Base-by-base conservation (phyloP, 1,139 yeast species). In the Debaryomyces singareniensis region DNA sequence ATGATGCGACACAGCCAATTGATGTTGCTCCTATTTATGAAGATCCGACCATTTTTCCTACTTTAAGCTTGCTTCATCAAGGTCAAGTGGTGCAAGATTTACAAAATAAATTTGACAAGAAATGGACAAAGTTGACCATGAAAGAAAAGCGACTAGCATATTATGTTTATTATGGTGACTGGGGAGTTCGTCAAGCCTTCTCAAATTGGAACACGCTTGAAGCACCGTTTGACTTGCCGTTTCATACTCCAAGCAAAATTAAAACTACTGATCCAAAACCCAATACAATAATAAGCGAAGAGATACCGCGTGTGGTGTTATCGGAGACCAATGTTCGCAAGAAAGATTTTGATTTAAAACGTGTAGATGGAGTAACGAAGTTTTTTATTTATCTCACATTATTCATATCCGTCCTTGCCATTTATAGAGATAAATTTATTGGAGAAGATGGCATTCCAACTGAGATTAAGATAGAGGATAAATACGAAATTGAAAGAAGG, bases 141-240 rank as follows among this genome's bases (percentile, higher is more conserved):
- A 58, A 67, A 28, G 71, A 68, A 28, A 77, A 76, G 42, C 49
- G 61, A 35, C 58, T 75, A 42, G 68, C 74, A 2, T 74, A 75
- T 44, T 77, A 63, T 53, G 67, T 77, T 26, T 67, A 77, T 1
- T 78, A 75, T 48, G 84, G 83, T 2, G 61, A 76, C 36, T 74
- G 80, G 71, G 85, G 82, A 0, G 73, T 69, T 1, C 61, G 85
- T 36, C 80, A 75, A 33, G 68, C 72, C 11, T 73, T 77, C 37
- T 55, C 55, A 26, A 62, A 63, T 34, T 58, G 78, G 60, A 53
- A 54, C 26, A 52, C 58, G 2, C 40, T 45, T 28, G 58, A 53
- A 14, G 55, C 62, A 2, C 78, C 79, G 2, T 60, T 52, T 27
- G 85, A 78, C 47, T 54, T 77, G 29, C 82, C 83, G 2, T 78